Base-by-base conservation (phyloP, 257 asterid genomes). In the Penstemon barbatus region DNA sequence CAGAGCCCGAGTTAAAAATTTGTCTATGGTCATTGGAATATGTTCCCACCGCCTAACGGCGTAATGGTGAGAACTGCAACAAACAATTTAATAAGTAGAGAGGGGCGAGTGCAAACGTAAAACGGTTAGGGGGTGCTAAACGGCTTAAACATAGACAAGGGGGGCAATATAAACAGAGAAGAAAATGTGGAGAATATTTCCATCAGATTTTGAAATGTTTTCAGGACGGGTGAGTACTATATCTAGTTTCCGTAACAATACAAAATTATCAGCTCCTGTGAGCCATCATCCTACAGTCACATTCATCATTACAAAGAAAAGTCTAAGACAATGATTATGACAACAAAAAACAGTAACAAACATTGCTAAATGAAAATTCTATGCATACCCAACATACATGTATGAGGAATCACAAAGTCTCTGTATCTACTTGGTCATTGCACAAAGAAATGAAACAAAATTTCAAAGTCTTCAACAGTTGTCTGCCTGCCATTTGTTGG, bases 201-300 rank as follows among this genome's bases (percentile, higher is more conserved):
- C 36, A 2, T 39, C 38, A 55, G 12, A 7, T 19, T 19, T 46
- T 46, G 8, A 46, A 55, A 25, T 55, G 38, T 15, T 38, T 25
- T 12, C 36, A 44, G 43, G 5, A 25, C 33, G 38, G 0, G 65
- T 9, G 45, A 59, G 25, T 39, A 36, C 15, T 39, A 15, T 39
- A 78, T 65, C 75, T 65, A 50, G 68, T 65, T 69, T 36, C 53
- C 64, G 73, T 53, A 19, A 73, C 69, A 71, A 61, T 18, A 48
- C 73, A 77, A 68, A 70, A 75, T 51, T 65, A 66, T 71, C 50
- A 37, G 61, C 77, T 65, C 81, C 58, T 49, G 63, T 52, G 62
- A 52, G 70, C 78, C 74, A 60, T 70, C 65, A 71, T 55, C 57
- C 69, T 73, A 78, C 57, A 71, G 46, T 43, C 9, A 37, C 76